Conservation (phyloP, 495 filamentous ascomycete genomes). For the Venustampulla echinocandica region DNA sequence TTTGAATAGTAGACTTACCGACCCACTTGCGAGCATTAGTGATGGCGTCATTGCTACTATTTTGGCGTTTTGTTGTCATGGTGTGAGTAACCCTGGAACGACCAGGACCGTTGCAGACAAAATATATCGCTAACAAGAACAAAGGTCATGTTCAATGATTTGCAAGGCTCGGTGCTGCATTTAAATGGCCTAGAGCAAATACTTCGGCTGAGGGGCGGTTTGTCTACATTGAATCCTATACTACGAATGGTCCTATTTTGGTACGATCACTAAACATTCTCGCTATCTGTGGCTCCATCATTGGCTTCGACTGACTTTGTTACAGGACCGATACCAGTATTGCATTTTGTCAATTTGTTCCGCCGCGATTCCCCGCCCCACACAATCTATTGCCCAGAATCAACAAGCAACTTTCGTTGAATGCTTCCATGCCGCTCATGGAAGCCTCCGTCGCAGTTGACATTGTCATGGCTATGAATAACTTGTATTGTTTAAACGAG, state of each 20-base stretch:
- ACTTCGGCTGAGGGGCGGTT: conserved; percentile 6
- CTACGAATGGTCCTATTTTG: conserved; percentile 9
- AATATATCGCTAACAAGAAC: not conserved
- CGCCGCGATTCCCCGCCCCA: conserved; percentile 10
- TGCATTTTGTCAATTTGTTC: not conserved
- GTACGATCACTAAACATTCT: not conserved
- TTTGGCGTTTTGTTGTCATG: conserved; percentile 8
- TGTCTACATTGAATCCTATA: conserved; percentile 1
- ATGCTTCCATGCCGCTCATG: not conserved
- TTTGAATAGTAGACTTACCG: conserved; percentile 5
- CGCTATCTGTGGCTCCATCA: too few species aligned
- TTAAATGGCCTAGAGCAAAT: conserved; percentile 7
- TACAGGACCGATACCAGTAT: conserved; percentile 5
- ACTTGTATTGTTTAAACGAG: conserved; percentile 2
- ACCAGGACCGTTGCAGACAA: not conserved
- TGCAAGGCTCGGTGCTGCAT: conserved; percentile 2
- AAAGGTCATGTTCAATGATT: conserved; percentile 12
- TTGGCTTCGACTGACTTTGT: not conserved
- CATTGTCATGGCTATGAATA: not conserved
- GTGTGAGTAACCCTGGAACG: not conserved
- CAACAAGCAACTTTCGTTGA: too few species aligned
- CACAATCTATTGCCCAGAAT: not conserved
- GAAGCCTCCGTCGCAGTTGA: not conserved
- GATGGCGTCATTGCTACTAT: conserved; percentile 9
- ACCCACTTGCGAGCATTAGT: conserved; percentile 1